Evolutionary conservation across 176 grass and related monocot species (phyloP).

Genomic region (Cenchrus purpureus): DNA sequence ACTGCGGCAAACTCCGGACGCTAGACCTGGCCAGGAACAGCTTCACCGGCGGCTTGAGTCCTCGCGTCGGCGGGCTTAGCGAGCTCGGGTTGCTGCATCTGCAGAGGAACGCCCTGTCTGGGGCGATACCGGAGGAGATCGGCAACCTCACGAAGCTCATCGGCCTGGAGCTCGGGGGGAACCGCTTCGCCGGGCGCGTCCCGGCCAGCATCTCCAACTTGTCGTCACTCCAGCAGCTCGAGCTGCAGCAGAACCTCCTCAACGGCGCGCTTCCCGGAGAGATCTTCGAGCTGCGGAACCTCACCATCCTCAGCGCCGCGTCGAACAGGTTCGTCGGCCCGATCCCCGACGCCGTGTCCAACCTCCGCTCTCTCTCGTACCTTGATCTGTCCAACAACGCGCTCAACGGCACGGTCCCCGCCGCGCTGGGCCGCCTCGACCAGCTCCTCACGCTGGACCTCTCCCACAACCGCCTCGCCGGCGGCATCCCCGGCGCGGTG

Average conservation of each 20-base stretch:
- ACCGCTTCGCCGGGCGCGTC: constrained; percentile 55
- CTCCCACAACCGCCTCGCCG: constrained; percentile 70
- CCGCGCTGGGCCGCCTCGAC: constrained; percentile 40
- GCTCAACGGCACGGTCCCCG: constrained; percentile 69
- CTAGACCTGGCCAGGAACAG: constrained; percentile 48
- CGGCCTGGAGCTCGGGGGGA: constrained; percentile 29
- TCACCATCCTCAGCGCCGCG: constrained; percentile 44
- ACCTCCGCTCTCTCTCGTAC: constrained; percentile 59
- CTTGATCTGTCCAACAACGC: constrained; percentile 70
- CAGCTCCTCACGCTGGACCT: constrained; percentile 72
- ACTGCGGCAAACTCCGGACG: constrained; percentile 51
- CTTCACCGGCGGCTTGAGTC: constrained; percentile 61
- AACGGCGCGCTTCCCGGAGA: constrained; percentile 46
- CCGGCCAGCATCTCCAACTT: constrained; percentile 57
- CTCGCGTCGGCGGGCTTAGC: constrained; percentile 42
- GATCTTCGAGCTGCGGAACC: constrained; percentile 53
- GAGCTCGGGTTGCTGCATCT: constrained; percentile 54
- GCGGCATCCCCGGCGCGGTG: constrained; percentile 54
- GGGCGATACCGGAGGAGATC: constrained; percentile 67
- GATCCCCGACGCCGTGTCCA: constrained; percentile 62
- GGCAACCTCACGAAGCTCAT: constrained; percentile 67
- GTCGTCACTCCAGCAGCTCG: constrained; percentile 55
- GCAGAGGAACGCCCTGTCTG: constrained; percentile 61
- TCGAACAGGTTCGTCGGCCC: constrained; percentile 62
- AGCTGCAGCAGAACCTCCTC: constrained; percentile 53